Base-by-base conservation (phyloP, 768 basidiomycete genomes). In the Pleurotus tuoliensis region DNA sequence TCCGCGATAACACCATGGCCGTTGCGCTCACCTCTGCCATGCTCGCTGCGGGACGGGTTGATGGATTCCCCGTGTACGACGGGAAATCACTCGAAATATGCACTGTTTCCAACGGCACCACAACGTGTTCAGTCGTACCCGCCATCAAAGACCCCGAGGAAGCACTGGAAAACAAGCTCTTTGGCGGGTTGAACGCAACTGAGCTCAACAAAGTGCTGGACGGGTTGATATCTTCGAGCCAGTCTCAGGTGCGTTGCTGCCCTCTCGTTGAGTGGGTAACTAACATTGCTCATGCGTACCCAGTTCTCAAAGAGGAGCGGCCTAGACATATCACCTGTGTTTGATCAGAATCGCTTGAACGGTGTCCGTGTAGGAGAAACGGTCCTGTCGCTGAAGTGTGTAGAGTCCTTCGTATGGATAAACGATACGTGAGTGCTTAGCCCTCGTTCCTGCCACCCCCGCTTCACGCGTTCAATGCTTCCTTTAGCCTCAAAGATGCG, bases 321-420 rank as follows among this genome's bases (percentile, higher is more conserved):
- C 20, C 13, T 41, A 3, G 51, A 40, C 3, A 25, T 53, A n/a
- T 40, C 51, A 30, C 47, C 41, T 30, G 59, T 16, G 51, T 52
- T 64, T 24, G 41, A 34, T 34, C 57, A 62, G 18, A 60, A 48
- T 48, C 51, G 48, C 38, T 22, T 53, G 3, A 41, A 15, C 24
- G 51, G 51, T 22, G 39, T 53, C 24, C 34, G 51, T 15, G 51
- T 50, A 41, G 30, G 56, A 24, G 38, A 58, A 15, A 46, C 25
- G 20, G 55, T 60, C 13, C 18, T 63, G n/a, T 55, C 58, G 20
- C 39, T 64, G 24, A 56, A 59, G 48, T 82, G 82, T 61, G 67
- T 76, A 11, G 62, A 73, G 43, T 75, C 77, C 22, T 62, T 82
- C 60, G 66, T 68, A 20, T 82, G 79, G 78, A 63, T 81, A 13